Evolutionary conservation across 805 yeast species (phyloP).

Genomic region (Myxozyma neotropica): DNA sequence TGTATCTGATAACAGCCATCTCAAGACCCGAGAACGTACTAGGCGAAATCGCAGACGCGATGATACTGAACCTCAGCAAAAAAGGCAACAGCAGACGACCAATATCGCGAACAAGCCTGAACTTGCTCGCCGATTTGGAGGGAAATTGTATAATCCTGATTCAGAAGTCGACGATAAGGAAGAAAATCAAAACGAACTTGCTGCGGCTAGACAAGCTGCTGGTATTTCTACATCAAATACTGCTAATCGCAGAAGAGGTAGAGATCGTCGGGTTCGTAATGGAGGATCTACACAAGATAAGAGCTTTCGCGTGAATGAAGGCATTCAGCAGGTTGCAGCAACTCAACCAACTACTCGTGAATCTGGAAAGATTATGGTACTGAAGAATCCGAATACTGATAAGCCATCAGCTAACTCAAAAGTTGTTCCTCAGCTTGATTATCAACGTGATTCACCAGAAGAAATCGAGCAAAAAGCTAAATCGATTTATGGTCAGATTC

Average conservation of each 20-base stretch:
- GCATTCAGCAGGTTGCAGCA: background rate
- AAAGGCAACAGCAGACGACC: background rate
- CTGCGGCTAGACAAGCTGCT: background rate
- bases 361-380: constrained; percentile 22
- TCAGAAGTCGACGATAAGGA: constrained; percentile 5
- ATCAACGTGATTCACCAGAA: constrained; percentile 10
- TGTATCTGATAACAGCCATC: background rate
- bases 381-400: constrained; percentile 24
- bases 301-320: background rate
- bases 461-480: constrained; percentile 18
- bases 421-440: constrained; percentile 11
- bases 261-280: constrained; percentile 3
- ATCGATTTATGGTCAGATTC: constrained; percentile 10
- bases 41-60: constrained; percentile 12
- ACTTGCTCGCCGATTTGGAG: background rate
- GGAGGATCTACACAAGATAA: background rate
- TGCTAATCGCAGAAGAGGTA: background rate
- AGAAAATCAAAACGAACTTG: background rate
- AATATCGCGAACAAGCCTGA: background rate
- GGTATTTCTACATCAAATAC: background rate
- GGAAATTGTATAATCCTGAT: constrained; percentile 19
- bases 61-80: constrained; percentile 4
- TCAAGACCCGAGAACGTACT: constrained; percentile 12
- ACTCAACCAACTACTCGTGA: constrained; percentile 7
- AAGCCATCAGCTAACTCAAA: background rate